A percentile compares a stretch with the other conserved stretches of the same genome.
Conservation (phyloP, 2,329 filamentous ascomycete genomes). For the Daldinia sp. region DNA sequence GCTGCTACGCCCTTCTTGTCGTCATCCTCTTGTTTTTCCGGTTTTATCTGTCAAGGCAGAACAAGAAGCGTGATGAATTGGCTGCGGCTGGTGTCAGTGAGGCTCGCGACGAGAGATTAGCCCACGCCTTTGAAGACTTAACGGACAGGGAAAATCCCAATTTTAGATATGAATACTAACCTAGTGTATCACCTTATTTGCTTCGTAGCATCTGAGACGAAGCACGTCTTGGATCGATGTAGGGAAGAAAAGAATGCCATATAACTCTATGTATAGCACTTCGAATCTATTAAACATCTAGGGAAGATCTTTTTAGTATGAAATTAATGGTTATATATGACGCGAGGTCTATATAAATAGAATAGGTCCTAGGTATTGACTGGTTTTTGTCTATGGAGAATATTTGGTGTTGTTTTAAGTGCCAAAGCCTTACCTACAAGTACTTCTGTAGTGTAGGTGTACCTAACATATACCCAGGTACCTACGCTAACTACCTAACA, state of each 20-base stretch:
- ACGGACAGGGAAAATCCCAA: constrained; percentile 54
- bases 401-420: too few relatives aligned
- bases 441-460: too few relatives aligned
- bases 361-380: too few relatives aligned
- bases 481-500: not conserved
- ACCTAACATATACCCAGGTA: not conserved
- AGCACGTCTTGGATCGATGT: not conserved
- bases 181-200: not conserved
- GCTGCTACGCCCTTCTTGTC: constrained; percentile 73
- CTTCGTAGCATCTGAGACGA: not conserved
- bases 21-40: constrained; percentile 68
- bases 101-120: constrained; percentile 46
- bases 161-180: constrained; percentile 52
- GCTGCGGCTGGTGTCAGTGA: constrained; percentile 48
- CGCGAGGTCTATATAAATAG: not conserved
- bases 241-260: not conserved
- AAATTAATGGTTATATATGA: not conserved
- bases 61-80: constrained; percentile 56
- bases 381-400: too few relatives aligned
- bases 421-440: too few relatives aligned
- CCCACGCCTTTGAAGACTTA: constrained; percentile 53
- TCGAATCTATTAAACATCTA: not conserved
- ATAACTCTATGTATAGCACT: not conserved
- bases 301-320: too few relatives aligned
- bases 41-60: constrained; percentile 68